A percentile compares a stretch with the other conserved stretches of the same genome.
These are phyloP conservation scores for Paramyrothecium roridum DNA, from an alignment of 2,329 filamentous ascomycete genomes.

Conservation along the genomic window DNA sequence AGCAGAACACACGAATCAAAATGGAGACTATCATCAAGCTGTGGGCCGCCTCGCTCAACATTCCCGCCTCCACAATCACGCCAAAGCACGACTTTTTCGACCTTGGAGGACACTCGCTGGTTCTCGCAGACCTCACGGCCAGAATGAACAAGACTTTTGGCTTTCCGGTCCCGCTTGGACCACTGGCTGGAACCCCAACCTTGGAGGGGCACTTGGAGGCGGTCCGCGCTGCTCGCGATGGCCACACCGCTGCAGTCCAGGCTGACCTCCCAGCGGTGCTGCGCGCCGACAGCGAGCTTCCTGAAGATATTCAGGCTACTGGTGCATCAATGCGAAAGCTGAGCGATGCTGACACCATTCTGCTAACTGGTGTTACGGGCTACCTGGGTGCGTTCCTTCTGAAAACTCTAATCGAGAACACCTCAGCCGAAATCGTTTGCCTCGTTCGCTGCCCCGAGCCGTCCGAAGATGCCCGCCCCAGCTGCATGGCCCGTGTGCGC, in stretches of 20 bases:
- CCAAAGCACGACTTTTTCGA: slow-evolving; percentile 78
- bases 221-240: slow-evolving; percentile 67
- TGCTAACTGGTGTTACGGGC: slow-evolving; percentile 73
- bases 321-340: slow-evolving; percentile 54
- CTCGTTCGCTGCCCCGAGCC: slow-evolving; percentile 72
- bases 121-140: slow-evolving; percentile 73
- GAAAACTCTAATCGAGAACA: slow-evolving; percentile 63
- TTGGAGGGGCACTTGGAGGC: slow-evolving; percentile 70
- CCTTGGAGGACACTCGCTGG: slow-evolving; percentile 73
- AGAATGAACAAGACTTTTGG: slow-evolving; percentile 67
- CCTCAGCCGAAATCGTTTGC: slow-evolving; percentile 67
- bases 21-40: slow-evolving; percentile 66
- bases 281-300: slow-evolving; percentile 62
- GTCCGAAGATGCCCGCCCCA: slow-evolving; percentile 58
- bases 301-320: slow-evolving; percentile 64
- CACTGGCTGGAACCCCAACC: slow-evolving; percentile 69
- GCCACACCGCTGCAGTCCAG: slow-evolving; percentile 71
- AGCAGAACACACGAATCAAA: slow-evolving; percentile 61
- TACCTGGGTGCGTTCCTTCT: slow-evolving; percentile 75
- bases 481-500: slow-evolving; percentile 69
- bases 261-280: slow-evolving; percentile 70
- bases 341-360: slow-evolving; percentile 63
- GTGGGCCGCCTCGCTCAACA: slow-evolving; percentile 69
- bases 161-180: slow-evolving; percentile 68
- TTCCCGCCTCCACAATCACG: slow-evolving; percentile 60